Conservation (phyloP, 2,329 filamentous ascomycete species). For the Colletotrichum cereale region DNA sequence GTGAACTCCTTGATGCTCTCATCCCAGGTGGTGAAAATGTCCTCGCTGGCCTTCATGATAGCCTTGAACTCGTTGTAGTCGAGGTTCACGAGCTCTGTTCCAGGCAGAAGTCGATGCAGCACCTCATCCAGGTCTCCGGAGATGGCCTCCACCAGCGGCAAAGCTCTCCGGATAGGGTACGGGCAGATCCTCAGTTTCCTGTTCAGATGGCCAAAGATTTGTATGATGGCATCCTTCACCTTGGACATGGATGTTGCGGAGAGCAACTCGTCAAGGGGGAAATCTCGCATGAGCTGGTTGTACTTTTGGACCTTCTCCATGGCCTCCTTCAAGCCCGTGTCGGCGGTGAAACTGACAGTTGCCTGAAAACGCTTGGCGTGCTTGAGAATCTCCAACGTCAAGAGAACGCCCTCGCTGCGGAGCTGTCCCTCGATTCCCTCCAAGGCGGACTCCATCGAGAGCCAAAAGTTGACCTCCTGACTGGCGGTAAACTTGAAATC, state of each 20-base stretch:
- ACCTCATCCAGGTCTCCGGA: conserved; percentile 91
- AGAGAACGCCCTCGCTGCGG: conserved; percentile 85
- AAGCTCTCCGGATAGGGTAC: conserved; percentile 90
- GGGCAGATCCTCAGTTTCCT: conserved; percentile 97
- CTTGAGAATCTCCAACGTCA: conserved; percentile 95
- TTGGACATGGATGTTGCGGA: conserved; percentile 92
- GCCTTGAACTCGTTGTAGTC: conserved; percentile 91
- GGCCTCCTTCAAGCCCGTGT: conserved; percentile 95
- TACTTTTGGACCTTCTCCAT: conserved; percentile 98
- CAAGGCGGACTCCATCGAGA: conserved; percentile 94
- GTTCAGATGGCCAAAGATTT: conserved; percentile 95
- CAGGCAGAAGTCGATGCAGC: conserved; percentile 86
- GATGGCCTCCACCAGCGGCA: conserved; percentile 96
- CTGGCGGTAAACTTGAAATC: conserved; percentile 77
- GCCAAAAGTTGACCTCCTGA: conserved; percentile 99
- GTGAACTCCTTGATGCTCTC: conserved; percentile 98
- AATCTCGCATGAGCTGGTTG: conserved; percentile 98
- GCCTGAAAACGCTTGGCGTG: conserved; percentile 98
- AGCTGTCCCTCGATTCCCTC: conserved; percentile 93
- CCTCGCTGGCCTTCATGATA: conserved; percentile 85
- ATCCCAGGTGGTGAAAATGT: conserved; percentile 94
- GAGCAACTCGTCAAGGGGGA: conserved; percentile 93
- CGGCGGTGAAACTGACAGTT: conserved; percentile 94
- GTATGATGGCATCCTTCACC: conserved; percentile 86
- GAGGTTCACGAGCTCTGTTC: conserved; percentile 89